Percentiles rank a stretch among this genome's conserved stretches.
These are phyloP conservation scores for Tetrahymena malaccensis DNA, from an alignment of 73 alveolate species.

Conservation along the genomic window DNA sequence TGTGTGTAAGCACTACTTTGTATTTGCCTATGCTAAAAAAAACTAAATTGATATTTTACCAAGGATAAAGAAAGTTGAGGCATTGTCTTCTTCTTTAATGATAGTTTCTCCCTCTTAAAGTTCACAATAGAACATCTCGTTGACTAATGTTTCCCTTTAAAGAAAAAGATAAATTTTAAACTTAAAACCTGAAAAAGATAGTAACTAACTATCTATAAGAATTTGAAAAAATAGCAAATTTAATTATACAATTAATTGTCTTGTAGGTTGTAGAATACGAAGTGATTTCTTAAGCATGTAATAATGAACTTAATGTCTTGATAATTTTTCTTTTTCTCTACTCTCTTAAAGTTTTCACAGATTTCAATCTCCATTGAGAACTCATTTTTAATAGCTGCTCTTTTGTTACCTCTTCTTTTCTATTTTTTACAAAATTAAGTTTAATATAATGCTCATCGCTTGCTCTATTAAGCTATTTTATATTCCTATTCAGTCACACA, in stretches of 20 bases:
- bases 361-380: not conserved
- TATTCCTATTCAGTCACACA: not conserved
- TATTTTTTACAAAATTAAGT: not conserved
- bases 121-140: conserved; percentile 32
- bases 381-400: not conserved
- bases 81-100: conserved; percentile 30
- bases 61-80: conserved; percentile 21
- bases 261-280: conserved; percentile 14
- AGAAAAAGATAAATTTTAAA: not conserved
- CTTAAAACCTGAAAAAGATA: not conserved
- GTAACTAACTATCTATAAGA: not conserved
- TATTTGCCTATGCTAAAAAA: no score
- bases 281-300: conserved; percentile 26
- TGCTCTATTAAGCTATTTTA: not conserved
- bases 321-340: not conserved
- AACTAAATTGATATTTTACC: no score
- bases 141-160: conserved; percentile 13
- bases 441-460: not conserved
- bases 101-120: conserved; percentile 15
- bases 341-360: conserved; percentile 5
- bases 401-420: not conserved
- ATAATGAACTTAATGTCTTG: conserved; percentile 28
- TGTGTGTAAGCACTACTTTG: no score
- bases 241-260: conserved; percentile 27
- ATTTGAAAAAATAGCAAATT: not conserved